A percentile compares a stretch with the other conserved stretches of the same genome.
phyloP scores from a whole-genome alignment of 208 protist species.

The Trypanosomatidae sp. region DNA sequence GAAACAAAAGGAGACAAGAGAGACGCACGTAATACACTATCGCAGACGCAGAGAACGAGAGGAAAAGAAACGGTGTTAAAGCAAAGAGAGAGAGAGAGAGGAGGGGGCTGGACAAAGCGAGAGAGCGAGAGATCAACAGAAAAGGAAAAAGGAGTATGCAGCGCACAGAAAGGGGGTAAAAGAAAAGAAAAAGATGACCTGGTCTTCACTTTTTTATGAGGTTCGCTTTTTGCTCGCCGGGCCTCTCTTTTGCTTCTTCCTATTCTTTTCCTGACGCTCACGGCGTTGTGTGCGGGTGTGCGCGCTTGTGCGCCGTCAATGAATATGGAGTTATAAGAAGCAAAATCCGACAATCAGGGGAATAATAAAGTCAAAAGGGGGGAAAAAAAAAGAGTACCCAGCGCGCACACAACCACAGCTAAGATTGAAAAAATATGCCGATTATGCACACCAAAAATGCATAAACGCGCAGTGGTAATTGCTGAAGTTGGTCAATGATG shows the following conservation, averaged over 20 bases:
- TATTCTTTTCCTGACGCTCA: not conserved
- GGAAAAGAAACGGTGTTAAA: not conserved
- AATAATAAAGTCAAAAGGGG: constrained; percentile 1
- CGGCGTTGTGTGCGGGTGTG: not conserved
- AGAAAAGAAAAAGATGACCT: not conserved
- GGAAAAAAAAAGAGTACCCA: not conserved
- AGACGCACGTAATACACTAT: not conserved
- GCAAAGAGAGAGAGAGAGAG: not conserved
- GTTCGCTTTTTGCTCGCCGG: not conserved
- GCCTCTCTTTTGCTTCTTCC: not conserved
- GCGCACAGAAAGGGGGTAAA: not conserved
- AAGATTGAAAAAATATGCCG: constrained; percentile 1
- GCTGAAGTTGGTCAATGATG: not conserved
- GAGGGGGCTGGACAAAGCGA: too few relatives aligned
- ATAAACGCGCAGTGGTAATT: not conserved
- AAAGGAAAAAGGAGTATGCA: not conserved
- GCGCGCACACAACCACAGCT: not conserved
- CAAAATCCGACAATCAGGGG: constrained; percentile 1
- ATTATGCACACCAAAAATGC: constrained; percentile 5
- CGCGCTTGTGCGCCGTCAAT: not conserved
- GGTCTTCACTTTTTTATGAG: not conserved
- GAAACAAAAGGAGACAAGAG: not conserved
- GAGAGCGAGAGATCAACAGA: not conserved
- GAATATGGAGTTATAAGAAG: not conserved
- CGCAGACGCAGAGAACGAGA: not conserved